Percentiles rank a stretch among this genome's conserved stretches.
Evolutionary conservation across 495 filamentous ascomycete genomes (phyloP).

Genomic region (Chaetomium fimeti): DNA sequence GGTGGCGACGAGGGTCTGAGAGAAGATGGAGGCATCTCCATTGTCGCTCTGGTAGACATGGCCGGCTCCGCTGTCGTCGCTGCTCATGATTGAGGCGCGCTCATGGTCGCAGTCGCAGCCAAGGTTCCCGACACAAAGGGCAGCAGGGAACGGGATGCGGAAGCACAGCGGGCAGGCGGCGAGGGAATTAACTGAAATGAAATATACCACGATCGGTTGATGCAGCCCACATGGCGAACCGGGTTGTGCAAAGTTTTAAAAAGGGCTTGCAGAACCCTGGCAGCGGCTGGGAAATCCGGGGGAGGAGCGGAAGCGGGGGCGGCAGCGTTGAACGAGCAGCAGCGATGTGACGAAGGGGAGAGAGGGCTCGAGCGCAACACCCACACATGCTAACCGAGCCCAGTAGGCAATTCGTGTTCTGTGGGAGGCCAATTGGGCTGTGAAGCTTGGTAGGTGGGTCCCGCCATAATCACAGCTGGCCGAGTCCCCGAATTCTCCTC

Average conservation of each 20-base stretch:
- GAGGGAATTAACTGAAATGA: slow-evolving; percentile 1
- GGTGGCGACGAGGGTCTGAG: slow-evolving; percentile 26
- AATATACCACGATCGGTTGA: not conserved
- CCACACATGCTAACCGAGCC: not conserved
- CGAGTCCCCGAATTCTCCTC: not conserved
- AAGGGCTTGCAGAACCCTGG: not conserved
- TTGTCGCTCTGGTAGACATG: slow-evolving; percentile 8
- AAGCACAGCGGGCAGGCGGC: not conserved
- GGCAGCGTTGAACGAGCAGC: not conserved
- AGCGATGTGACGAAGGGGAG: not conserved
- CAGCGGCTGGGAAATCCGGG: not conserved
- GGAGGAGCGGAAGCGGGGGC: slow-evolving; percentile 1
- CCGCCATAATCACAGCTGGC: not conserved
- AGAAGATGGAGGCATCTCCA: slow-evolving; percentile 18
- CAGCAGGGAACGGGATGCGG: not conserved
- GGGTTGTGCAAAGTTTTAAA: slow-evolving; percentile 6
- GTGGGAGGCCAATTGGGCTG: too few relatives aligned
- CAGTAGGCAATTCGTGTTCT: not conserved
- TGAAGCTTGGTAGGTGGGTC: not conserved
- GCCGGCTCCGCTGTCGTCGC: not conserved
- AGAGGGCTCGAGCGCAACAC: not conserved
- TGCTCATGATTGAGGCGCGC: not conserved
- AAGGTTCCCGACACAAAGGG: not conserved
- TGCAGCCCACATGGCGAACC: slow-evolving; percentile 4
- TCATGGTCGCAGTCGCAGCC: not conserved